Percentiles rank a stretch among this genome's conserved stretches.
Conservation (phyloP, 2,329 filamentous ascomycete species). For the Cladophialophora bantiana region DNA sequence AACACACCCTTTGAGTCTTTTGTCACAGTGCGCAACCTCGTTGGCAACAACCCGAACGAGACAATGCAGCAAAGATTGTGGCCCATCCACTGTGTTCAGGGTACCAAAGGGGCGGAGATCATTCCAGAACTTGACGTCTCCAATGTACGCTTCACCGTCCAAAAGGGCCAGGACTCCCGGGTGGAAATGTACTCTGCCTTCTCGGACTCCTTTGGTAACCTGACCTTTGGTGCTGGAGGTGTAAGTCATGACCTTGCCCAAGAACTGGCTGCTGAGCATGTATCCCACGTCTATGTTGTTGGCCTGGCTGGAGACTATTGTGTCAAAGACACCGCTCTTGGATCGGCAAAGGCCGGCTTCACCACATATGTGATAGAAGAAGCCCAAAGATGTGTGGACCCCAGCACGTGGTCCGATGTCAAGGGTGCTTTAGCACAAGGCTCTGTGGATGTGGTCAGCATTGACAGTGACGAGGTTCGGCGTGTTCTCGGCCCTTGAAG, state of each 20-base stretch:
- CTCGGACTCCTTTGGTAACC: conserved; percentile 73
- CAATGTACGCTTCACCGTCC: conserved; percentile 70
- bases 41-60: conserved; percentile 46
- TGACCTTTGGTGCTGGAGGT: conserved; percentile 45
- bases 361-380: conserved; percentile 78
- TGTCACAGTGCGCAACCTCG: conserved; percentile 63
- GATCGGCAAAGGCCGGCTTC: conserved; percentile 79
- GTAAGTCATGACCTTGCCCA: conserved; percentile 66
- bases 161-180: conserved; percentile 76
- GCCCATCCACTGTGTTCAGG: conserved; percentile 88
- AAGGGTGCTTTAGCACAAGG: conserved; percentile 28
- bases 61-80: conserved; percentile 74
- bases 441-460: conserved; percentile 33
- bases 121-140: conserved; percentile 71
- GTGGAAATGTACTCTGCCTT: conserved; percentile 97
- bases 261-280: conserved; percentile 61
- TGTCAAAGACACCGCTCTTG: conserved; percentile 79
- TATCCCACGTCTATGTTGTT: conserved; percentile 84
- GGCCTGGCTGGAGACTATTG: conserved; percentile 91
- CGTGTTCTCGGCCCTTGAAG: conserved; percentile 26
- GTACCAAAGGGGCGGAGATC: conserved; percentile 73
- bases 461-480: conserved; percentile 30
- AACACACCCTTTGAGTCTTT: conserved; percentile 72
- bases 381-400: conserved; percentile 75
- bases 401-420: conserved; percentile 63